Percentiles rank a stretch among this genome's conserved stretches.
Evolutionary conservation across 176 grass and related monocot genomes (phyloP).

Genomic region (Musa itinerans): DNA sequence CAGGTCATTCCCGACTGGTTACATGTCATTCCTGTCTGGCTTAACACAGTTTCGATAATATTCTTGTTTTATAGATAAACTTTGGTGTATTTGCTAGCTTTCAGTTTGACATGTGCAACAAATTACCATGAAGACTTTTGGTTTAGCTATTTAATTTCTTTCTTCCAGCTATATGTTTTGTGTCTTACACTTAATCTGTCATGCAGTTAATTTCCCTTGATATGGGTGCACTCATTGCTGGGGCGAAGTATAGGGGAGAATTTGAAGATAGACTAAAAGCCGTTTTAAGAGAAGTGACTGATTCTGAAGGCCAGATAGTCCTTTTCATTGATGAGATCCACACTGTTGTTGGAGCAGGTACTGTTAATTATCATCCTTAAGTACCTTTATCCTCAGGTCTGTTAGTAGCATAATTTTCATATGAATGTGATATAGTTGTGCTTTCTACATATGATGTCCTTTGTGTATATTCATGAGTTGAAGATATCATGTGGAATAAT

Average conservation of each 20-base stretch:
- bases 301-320: constrained; percentile 85
- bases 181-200: too few relatives aligned
- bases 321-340: constrained; percentile 99
- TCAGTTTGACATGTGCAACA: neutral
- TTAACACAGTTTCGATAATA: too few relatives aligned
- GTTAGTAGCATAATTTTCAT: neutral
- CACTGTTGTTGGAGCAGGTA: constrained; percentile 98
- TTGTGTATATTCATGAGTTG: too few relatives aligned
- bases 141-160: neutral
- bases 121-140: neutral
- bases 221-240: constrained; percentile 94
- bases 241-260: constrained; percentile 90
- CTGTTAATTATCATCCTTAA: neutral
- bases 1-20: neutral
- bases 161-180: neutral
- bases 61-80: neutral
- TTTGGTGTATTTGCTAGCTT: neutral
- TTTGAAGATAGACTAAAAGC: constrained; percentile 99
- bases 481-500: too few relatives aligned
- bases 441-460: neutral
- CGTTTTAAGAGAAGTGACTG: constrained; percentile 84
- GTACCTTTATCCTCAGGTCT: neutral
- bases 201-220: constrained; percentile 86
- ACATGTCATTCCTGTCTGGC: too few relatives aligned
- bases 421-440: neutral